Base-by-base conservation (phyloP, 2,329 filamentous ascomycete species). In the Grosmannia serpens region DNA sequence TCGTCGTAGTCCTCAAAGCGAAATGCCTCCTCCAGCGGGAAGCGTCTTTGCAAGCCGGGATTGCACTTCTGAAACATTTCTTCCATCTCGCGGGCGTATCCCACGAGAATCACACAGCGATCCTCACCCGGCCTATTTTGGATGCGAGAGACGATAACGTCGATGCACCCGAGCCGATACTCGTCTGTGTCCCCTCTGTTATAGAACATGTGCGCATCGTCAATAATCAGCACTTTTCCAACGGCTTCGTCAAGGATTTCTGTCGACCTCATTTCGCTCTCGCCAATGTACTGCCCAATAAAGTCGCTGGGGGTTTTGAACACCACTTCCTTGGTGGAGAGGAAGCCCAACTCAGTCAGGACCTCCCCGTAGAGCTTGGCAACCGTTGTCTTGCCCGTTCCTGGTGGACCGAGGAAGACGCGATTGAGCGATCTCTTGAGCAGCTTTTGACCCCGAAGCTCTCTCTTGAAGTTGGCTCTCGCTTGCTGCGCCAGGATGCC, bases 181-280 rank as follows among this genome's bases (percentile, higher is more conserved):
- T 9, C 5, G 38, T 49, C 54, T 7, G 27, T 49, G 17, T 33
- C 13, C 0, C 73, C 71, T 0, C 72, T 73, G 1, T 71, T 68
- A 53, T 76, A 79, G 0, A 91, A 74, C 51, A 83, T 82, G 61
- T 91, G 91, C 0, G 87, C 87, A 66, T 92, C 88, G 61, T 92
- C 88, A 3, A 92, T 89, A 15, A 91, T 80, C 0, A 91, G 75
- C 0, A 91, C 86, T 62, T 91, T 91, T 0, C 88, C 88, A 0
- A 78, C 61, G 0, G 85, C 83, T 0, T 82, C 71, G 0, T 79
- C 81, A 0, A 91, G 74, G 8, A 91, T 89, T 0, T 74, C 83
- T 62, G 88, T 91, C 0, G 87, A 91, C 33, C 84, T 82, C 1
- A 77, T 73, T 67, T 92, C 88, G 0, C 87, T 90, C 1, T 77